Conservation (phyloP, 2,329 filamentous ascomycete genomes). For the Chaetomiaceae sp. region DNA sequence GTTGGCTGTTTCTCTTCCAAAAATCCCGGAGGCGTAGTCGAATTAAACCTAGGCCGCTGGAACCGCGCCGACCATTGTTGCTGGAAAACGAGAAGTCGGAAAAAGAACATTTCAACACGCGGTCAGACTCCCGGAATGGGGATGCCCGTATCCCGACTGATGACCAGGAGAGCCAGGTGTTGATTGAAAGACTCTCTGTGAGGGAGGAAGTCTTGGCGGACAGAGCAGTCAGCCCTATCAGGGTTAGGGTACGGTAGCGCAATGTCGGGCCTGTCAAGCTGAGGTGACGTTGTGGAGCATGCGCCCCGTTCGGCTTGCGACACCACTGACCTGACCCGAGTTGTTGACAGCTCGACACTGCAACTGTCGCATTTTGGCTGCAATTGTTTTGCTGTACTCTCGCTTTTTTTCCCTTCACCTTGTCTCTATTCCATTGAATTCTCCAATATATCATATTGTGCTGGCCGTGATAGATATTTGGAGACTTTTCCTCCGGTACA, state of each 20-base stretch:
- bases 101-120: too few species aligned
- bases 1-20: not conserved
- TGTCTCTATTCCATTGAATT: not conserved
- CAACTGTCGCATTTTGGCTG: conserved; percentile 9
- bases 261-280: too few species aligned
- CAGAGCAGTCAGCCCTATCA: too few species aligned
- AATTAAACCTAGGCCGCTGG: not conserved
- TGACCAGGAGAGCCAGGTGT: too few species aligned
- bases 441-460: conserved; percentile 8
- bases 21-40: not conserved
- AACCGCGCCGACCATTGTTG: not conserved
- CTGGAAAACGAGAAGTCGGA: not conserved
- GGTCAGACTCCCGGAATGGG: too few species aligned
- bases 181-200: too few species aligned
- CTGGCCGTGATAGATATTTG: conserved; percentile 11
- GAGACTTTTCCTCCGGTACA: not conserved
- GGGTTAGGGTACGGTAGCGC: too few species aligned
- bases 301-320: not conserved
- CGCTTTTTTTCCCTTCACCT: not conserved
- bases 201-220: too few species aligned
- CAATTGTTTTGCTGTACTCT: not conserved
- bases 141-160: too few species aligned
- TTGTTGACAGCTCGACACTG: conserved; percentile 18
- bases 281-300: not conserved
- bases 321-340: too few species aligned